Percentiles rank a stretch among this genome's conserved stretches.
phyloP scores from a whole-genome alignment of 495 filamentous ascomycete species.

The Schizothecium vesticola region DNA sequence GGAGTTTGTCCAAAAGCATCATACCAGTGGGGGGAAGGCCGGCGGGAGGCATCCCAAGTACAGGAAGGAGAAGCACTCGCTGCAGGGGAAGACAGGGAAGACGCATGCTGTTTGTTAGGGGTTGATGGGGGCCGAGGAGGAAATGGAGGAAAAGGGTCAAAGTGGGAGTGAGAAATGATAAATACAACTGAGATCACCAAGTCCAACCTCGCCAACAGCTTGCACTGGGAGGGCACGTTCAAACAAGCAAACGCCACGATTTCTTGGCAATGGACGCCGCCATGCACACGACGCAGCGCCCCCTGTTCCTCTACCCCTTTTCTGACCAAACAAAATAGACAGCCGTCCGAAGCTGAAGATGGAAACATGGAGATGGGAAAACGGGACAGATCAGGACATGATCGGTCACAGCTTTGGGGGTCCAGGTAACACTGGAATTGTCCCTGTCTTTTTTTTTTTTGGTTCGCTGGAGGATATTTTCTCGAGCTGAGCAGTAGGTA shows the following conservation, averaged over 20 bases:
- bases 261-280: background rate
- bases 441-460: background rate
- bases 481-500: background rate
- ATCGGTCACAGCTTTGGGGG: background rate
- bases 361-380: background rate
- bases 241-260: background rate
- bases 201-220: background rate
- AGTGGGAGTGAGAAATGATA: background rate
- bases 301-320: background rate
- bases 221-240: background rate
- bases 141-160: background rate
- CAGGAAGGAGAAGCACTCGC: constrained; percentile 67
- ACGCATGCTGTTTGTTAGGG: constrained; percentile 74
- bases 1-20: constrained; percentile 56
- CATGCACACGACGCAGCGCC: no score
- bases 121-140: no score
- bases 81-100: constrained; percentile 87
- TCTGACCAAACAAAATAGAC: background rate
- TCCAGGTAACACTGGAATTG: no score
- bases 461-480: background rate
- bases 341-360: background rate
- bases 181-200: background rate
- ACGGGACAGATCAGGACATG: background rate
- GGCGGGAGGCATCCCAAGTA: constrained; percentile 61
- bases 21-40: constrained; percentile 49